A percentile compares a stretch with the other conserved stretches of the same genome.
Conservation (phyloP, 176 grass and related monocot species). For the bread wheat (Triticum aestivum) region DNA sequence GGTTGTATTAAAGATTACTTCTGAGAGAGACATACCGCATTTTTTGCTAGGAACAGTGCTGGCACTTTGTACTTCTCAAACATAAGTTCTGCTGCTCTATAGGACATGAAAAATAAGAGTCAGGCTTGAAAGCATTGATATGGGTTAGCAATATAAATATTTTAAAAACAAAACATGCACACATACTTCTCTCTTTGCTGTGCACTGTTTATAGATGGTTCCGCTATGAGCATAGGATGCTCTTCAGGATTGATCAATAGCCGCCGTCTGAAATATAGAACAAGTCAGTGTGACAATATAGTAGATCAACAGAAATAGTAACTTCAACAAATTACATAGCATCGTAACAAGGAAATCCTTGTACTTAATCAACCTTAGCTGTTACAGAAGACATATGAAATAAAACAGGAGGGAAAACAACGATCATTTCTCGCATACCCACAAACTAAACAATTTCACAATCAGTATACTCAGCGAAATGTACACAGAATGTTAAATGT, state of each 20-base stretch:
- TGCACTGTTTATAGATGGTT: slow-evolving; percentile 79
- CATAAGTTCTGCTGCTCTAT: slow-evolving; percentile 94
- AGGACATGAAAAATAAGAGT: slow-evolving; percentile 39
- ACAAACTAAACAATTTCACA: background rate
- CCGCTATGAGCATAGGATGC: slow-evolving; percentile 96
- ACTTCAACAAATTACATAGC: background rate
- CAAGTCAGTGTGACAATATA: background rate
- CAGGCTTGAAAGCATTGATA: background rate
- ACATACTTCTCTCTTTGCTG: slow-evolving; percentile 91
- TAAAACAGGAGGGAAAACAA: background rate
- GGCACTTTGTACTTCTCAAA: slow-evolving; percentile 99
- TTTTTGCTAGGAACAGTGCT: slow-evolving; percentile 91
- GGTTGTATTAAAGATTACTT: slow-evolving; percentile 18
- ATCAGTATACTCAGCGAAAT: background rate
- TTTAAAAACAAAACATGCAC: slow-evolving; percentile 12
- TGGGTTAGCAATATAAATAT: background rate
- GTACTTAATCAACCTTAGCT: background rate
- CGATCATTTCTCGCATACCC: background rate
- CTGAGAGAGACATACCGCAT: slow-evolving; percentile 76
- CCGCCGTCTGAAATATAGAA: slow-evolving; percentile 54
- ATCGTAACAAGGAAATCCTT: background rate
- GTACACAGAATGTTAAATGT: background rate
- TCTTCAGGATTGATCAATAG: slow-evolving; percentile 96
- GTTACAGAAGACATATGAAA: slow-evolving; percentile 3
- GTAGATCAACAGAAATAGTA: background rate